Evolutionary conservation across 805 yeast genomes (phyloP).

Genomic region (Yamadazyma sp.): DNA sequence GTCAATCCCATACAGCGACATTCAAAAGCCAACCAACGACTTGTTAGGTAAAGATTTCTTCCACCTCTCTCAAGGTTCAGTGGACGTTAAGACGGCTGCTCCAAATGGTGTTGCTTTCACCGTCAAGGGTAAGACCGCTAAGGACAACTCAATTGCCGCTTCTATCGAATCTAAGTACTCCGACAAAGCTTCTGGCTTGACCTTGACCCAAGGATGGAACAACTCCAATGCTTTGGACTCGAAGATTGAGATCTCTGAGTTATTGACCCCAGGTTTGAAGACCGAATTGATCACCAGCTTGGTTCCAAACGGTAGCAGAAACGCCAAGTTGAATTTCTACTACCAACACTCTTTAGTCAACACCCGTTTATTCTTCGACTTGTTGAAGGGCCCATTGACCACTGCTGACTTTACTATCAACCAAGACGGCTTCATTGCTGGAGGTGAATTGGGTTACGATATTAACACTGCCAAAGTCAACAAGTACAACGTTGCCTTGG

Average conservation of each 20-base stretch:
- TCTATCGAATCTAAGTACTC: constrained; percentile 87
- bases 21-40: constrained; percentile 89
- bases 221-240: constrained; percentile 89
- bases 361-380: constrained; percentile 92
- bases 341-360: constrained; percentile 91
- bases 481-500: constrained; percentile 90
- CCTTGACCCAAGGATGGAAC: constrained; percentile 97
- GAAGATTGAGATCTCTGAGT: constrained; percentile 88
- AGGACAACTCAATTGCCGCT: constrained; percentile 81
- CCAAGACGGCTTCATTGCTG: constrained; percentile 94
- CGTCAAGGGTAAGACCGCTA: constrained; percentile 85
- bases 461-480: constrained; percentile 89
- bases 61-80: constrained; percentile 83
- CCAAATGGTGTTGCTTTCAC: constrained; percentile 96
- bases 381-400: constrained; percentile 93
- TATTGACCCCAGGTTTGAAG: constrained; percentile 92
- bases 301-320: constrained; percentile 80
- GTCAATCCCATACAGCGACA: constrained; percentile 90
- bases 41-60: constrained; percentile 88
- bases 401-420: constrained; percentile 94
- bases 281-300: constrained; percentile 86
- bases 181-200: constrained; percentile 89
- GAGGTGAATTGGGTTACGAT: constrained; percentile 97
- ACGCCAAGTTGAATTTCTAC: constrained; percentile 85
- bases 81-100: constrained; percentile 89